Evolutionary conservation across 2,329 filamentous ascomycete species (phyloP).

Genomic region (Sarocladiaceae sp.): DNA sequence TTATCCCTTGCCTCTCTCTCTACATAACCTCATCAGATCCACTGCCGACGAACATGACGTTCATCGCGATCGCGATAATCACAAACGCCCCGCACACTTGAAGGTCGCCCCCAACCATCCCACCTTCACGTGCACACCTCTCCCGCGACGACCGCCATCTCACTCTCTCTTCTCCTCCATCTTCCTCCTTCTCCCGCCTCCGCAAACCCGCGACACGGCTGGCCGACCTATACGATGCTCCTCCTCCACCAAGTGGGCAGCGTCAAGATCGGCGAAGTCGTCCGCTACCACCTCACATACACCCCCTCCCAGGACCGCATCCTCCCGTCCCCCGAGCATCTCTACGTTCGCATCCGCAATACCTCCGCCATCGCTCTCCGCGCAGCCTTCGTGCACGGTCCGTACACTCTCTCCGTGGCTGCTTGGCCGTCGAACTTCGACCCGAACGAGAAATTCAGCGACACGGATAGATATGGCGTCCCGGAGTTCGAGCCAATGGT

Average conservation of each 20-base stretch:
- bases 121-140: slow-evolving; percentile 6
- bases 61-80: background rate
- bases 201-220: background rate
- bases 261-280: slow-evolving; percentile 90
- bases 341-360: slow-evolving; percentile 87
- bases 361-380: slow-evolving; percentile 83
- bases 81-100: slow-evolving; percentile 4
- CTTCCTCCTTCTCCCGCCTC: background rate
- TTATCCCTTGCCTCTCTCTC: background rate
- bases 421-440: slow-evolving; percentile 80
- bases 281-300: slow-evolving; percentile 89
- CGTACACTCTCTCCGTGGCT: slow-evolving; percentile 83
- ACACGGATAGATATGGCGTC: slow-evolving; percentile 63
- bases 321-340: slow-evolving; percentile 71
- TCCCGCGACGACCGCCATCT: background rate
- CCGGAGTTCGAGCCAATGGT: slow-evolving; percentile 95
- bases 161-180: background rate
- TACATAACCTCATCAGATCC: background rate
- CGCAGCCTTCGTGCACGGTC: slow-evolving; percentile 92
- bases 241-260: slow-evolving; percentile 85
- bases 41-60: background rate
- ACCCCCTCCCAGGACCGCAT: slow-evolving; percentile 84
- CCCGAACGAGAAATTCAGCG: slow-evolving; percentile 70
- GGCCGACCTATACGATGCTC: slow-evolving; percentile 57
- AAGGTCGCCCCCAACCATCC: slow-evolving; percentile 5